Evolutionary conservation across 306 rosid genomes (phyloP).

Genomic region (Quercus variabilis): DNA sequence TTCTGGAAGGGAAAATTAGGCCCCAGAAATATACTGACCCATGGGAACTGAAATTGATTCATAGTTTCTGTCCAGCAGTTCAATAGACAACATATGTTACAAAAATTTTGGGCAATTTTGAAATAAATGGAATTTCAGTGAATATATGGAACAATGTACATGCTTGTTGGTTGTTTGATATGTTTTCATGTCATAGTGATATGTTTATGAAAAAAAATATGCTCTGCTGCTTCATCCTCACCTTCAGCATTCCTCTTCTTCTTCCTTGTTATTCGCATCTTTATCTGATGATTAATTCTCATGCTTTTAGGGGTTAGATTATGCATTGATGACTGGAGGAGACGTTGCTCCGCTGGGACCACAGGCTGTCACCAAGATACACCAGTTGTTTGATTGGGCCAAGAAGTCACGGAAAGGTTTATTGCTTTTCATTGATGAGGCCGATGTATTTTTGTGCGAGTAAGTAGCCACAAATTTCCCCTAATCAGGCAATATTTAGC

Average conservation of each 20-base stretch:
- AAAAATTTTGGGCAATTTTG: background rate
- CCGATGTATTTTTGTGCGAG: slow-evolving; percentile 99
- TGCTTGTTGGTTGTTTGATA: background rate
- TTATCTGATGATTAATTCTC: background rate
- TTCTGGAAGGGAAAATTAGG: background rate
- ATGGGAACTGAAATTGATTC: background rate
- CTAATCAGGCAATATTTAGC: background rate
- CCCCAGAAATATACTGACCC: background rate
- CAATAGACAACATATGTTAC: background rate
- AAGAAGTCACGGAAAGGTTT: slow-evolving; percentile 84
- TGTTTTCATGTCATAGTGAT: too few species aligned
- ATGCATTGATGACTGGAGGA: slow-evolving; percentile 99
- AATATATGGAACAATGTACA: background rate
- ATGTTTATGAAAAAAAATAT: background rate
- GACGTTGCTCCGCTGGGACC: slow-evolving; percentile 97
- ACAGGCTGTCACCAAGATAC: slow-evolving; percentile 98
- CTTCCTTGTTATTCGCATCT: background rate
- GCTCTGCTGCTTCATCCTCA: background rate
- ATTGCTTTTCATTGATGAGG: slow-evolving; percentile 96
- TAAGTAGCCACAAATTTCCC: slow-evolving; percentile 35
- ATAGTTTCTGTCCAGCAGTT: background rate
- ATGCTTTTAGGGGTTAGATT: slow-evolving; percentile 72
- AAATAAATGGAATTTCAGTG: background rate
- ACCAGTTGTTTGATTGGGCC: slow-evolving; percentile 94
- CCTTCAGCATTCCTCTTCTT: background rate